Evolutionary conservation across 495 filamentous ascomycete genomes (phyloP), one percentile per base, ranked within the genome.

Genomic region (Aspergillus avenaceus): DNA sequence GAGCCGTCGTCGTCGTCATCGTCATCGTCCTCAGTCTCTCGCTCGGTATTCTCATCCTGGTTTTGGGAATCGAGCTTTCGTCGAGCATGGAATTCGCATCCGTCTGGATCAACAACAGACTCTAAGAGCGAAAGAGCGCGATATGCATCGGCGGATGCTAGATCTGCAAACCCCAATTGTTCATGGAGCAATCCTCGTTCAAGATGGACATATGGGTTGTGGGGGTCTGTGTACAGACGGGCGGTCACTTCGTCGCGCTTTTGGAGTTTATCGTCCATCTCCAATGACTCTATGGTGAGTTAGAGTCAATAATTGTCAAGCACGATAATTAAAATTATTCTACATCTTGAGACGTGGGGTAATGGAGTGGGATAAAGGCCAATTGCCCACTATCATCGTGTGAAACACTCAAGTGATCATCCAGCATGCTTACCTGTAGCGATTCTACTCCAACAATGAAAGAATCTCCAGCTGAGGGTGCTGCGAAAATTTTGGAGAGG

Each of bases 101-200:
- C 67, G 40, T 76, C 73, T 7, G 73, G 73, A 47, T 93, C 85
- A 47, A 76, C 62, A 21, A 91, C 78, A 46, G 92, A 90, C 58
- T 98, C 93, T 16, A 84, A 74, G 34, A 97, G 72, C 9, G 96
- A 81, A 2, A 98, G 78, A 2, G 91, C 89, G 34, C 87, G 84
- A 64, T 98, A 97, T 2, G 90, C 88, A 67, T 96, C 93, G 32
- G 89, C 90, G 22, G 86, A 86, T 3, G 89, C 89, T 13, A 98
- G 77, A 65, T 98, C 93, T 2, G 88, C 89, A 66, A 93, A 97
- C 27, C 83, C 87, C 25, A 97, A 79, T 47, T 83, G 65, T 31
- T 84, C 74, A 65, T 96, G 83, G 24, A 84, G 72, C 24, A 78
- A 66, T 23, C 89, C 87, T 22, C 91, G 81, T 50, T 83, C 72